phyloP scores from a whole-genome alignment of 2,329 filamentous ascomycete species.

The Neonectria neomacrospora region DNA sequence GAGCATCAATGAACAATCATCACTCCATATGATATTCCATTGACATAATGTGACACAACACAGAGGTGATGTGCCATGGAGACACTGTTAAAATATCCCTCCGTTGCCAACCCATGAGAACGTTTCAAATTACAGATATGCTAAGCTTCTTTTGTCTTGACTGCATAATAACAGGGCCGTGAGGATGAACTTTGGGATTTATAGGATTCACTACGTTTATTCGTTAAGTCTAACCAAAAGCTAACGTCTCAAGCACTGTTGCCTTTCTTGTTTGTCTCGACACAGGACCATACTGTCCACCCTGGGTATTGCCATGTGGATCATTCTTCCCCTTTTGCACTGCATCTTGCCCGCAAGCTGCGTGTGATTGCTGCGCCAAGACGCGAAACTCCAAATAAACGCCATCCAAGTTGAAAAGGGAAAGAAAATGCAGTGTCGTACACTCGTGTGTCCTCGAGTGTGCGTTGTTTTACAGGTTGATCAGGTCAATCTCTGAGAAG shows the following conservation, averaged over 20 bases:
- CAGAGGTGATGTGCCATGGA: too few relatives aligned
- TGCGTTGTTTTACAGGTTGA: constrained; percentile 69
- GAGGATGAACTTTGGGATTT: background rate
- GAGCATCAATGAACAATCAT: constrained; percentile 9
- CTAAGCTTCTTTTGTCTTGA: background rate
- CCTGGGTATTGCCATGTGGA: constrained; percentile 28
- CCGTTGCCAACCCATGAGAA: too few relatives aligned
- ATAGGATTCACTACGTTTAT: constrained; percentile 19
- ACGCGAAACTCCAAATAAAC: constrained; percentile 16
- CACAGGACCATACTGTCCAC: constrained; percentile 5
- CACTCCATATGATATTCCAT: background rate
- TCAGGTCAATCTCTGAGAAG: constrained; percentile 88
- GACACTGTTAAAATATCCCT: too few relatives aligned
- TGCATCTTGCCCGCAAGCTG: constrained; percentile 40
- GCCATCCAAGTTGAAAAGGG: constrained; percentile 19
- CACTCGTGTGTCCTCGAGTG: background rate
- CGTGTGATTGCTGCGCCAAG: constrained; percentile 15
- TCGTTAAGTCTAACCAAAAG: constrained; percentile 28
- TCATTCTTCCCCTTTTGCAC: constrained; percentile 8
- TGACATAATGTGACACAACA: background rate
- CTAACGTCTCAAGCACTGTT: constrained; percentile 7
- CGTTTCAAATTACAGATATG: too few relatives aligned
- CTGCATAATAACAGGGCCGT: background rate
- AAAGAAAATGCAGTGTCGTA: background rate
- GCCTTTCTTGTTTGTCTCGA: constrained; percentile 14